These are phyloP conservation scores for Wickerhamomyces kurtzmanii DNA, from an alignment of 805 yeast species.

Conservation along the genomic window DNA sequence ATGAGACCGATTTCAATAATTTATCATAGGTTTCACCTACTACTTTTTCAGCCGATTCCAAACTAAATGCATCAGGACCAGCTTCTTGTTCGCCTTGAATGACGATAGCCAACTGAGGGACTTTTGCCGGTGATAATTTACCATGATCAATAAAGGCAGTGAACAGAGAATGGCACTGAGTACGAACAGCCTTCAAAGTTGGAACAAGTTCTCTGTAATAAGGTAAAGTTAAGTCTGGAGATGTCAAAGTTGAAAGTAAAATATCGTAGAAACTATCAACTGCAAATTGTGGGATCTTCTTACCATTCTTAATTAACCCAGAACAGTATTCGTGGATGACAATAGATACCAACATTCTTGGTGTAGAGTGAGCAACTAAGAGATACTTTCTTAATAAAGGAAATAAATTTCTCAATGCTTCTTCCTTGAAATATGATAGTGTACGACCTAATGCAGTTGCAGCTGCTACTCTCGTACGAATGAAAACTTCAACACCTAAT, in stretches of 20 bases:
- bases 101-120: conserved; percentile 79
- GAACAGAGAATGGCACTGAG: conserved; percentile 77
- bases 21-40: conserved; percentile 57
- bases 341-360: conserved; percentile 61
- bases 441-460: conserved; percentile 68
- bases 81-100: conserved; percentile 94
- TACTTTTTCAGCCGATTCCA: conserved; percentile 67
- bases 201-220: conserved; percentile 81
- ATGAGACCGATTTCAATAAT: conserved; percentile 48
- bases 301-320: conserved; percentile 10
- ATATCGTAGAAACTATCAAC: conserved; percentile 18
- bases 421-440: conserved; percentile 37
- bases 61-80: conserved; percentile 85
- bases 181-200: conserved; percentile 71
- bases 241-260: conserved; percentile 26
- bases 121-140: conserved; percentile 54
- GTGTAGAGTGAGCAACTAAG: conserved; percentile 45
- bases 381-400: conserved; percentile 16
- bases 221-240: conserved; percentile 36
- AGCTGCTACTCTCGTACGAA: conserved; percentile 67
- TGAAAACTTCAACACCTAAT: conserved; percentile 65
- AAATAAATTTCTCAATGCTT: conserved; percentile 28
- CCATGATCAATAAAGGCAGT: conserved; percentile 72
- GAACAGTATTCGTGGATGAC: conserved; percentile 61
- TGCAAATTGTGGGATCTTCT: conserved; percentile 13